Conservation (phyloP, 306 rosid genomes). For the Hippophae rhamnoides region DNA sequence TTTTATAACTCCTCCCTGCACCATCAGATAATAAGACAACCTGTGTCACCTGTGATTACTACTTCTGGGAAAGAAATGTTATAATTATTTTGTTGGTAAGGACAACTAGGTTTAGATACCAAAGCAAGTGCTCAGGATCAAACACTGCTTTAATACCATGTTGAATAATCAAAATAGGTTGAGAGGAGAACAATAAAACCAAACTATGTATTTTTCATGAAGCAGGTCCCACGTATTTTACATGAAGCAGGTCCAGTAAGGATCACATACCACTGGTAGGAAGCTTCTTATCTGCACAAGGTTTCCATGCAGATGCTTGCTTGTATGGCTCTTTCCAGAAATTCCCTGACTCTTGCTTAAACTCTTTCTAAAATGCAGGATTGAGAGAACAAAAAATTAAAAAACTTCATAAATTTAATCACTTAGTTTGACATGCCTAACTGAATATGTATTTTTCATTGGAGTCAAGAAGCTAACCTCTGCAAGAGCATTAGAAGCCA, state of each 20-base stretch:
- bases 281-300: conserved; percentile 60
- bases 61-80: no score
- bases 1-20: conserved; percentile 40
- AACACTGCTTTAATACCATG: no score
- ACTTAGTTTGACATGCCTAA: conserved; percentile 2
- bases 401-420: background rate
- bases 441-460: no score
- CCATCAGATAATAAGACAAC: conserved; percentile 1
- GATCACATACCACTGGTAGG: conserved; percentile 32
- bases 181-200: no score
- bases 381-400: background rate
- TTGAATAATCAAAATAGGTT: no score
- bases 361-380: conserved; percentile 40
- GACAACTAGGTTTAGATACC: no score
- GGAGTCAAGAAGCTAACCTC: conserved; percentile 38
- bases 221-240: no score
- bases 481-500: conserved; percentile 63
- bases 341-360: conserved; percentile 50
- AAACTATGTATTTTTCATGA: no score
- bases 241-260: conserved; percentile 1
- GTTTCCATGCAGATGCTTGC: conserved; percentile 61
- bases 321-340: conserved; percentile 62
- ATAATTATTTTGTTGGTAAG: no score
- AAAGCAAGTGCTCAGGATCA: no score
- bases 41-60: no score